Percentiles rank a stretch among this genome's conserved stretches.
These are phyloP conservation scores for Cutaneotrichosporon curvatum DNA, from an alignment of 1,284 basidiomycete species.

Conservation along the genomic window DNA sequence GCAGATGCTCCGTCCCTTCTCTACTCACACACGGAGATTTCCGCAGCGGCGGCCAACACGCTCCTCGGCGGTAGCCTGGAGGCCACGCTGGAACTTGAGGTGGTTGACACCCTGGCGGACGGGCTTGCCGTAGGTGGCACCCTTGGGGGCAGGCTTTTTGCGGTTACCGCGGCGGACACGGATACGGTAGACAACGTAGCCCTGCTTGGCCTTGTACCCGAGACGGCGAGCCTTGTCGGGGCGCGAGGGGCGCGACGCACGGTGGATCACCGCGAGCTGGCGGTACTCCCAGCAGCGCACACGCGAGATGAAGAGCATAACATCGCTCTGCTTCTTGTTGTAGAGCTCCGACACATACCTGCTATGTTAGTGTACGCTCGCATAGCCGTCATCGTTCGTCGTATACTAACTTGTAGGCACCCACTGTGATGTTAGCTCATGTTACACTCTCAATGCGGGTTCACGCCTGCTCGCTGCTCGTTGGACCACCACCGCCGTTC, in stretches of 20 bases:
- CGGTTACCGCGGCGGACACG: slow-evolving; percentile 97
- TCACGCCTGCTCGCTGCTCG: no score
- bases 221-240: slow-evolving; percentile 98
- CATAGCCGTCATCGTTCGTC: background rate
- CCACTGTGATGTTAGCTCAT: background rate
- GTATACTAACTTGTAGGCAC: slow-evolving; percentile 5
- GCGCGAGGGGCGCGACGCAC: slow-evolving; percentile 93
- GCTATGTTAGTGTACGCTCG: slow-evolving; percentile 49
- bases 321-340: slow-evolving; percentile 56
- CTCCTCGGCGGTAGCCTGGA: slow-evolving; percentile 93
- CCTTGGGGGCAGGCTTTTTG: slow-evolving; percentile 98
- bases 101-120: slow-evolving; percentile 99
- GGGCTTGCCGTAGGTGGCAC: slow-evolving; percentile 98
- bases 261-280: slow-evolving; percentile 96
- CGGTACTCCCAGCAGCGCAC: slow-evolving; percentile 99
- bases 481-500: no score
- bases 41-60: slow-evolving; percentile 94
- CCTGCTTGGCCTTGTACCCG: slow-evolving; percentile 99
- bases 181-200: slow-evolving; percentile 95
- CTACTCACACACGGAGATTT: slow-evolving; percentile 71
- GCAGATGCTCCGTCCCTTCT: background rate
- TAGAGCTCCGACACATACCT: slow-evolving; percentile 92
- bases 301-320: slow-evolving; percentile 95
- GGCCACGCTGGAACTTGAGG: slow-evolving; percentile 93
- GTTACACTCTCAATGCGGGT: background rate